Evolutionary conservation across 331 rosid species (phyloP).

Genomic region (Dryas integrifolia): DNA sequence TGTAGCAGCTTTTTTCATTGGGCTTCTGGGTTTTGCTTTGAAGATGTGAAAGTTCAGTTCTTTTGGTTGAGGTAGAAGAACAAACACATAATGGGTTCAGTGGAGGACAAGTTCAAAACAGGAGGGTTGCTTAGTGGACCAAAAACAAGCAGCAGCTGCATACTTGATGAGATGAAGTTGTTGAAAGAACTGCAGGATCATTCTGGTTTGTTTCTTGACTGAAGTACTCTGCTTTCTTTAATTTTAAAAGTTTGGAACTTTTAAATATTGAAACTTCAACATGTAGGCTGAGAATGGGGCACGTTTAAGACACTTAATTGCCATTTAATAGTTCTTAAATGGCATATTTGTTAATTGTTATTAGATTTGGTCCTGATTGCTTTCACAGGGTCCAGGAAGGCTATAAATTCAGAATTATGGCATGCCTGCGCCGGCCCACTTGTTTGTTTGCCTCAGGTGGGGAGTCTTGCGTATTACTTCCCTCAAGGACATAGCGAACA

Average conservation of each 20-base stretch:
- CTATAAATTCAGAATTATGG: slow-evolving; percentile 67
- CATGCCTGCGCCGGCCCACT: slow-evolving; percentile 96
- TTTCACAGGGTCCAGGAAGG: slow-evolving; percentile 61
- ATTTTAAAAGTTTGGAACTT: not conserved
- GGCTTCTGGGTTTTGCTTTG: slow-evolving; percentile 29
- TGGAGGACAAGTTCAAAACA: slow-evolving; percentile 62
- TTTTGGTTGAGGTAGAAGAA: slow-evolving; percentile 31
- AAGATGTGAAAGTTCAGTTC: slow-evolving; percentile 35
- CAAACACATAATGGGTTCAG: slow-evolving; percentile 47
- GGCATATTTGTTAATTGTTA: not conserved
- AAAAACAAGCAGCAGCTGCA: slow-evolving; percentile 33
- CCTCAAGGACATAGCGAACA: slow-evolving; percentile 98
- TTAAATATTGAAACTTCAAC: slow-evolving; percentile 7
- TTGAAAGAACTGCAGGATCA: slow-evolving; percentile 90
- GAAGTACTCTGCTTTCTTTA: not conserved
- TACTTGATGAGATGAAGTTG: slow-evolving; percentile 78
- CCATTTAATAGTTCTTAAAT: not conserved
- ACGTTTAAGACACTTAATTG: not conserved
- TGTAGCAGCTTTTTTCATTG: slow-evolving; percentile 24
- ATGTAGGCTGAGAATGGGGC: not conserved
- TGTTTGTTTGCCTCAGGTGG: slow-evolving; percentile 76
- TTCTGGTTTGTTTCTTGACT: slow-evolving; percentile 45
- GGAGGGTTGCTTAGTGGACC: slow-evolving; percentile 45
- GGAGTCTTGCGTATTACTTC: slow-evolving; percentile 77
- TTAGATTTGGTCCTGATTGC: not conserved